Conservation (phyloP, 768 basidiomycete species). For the Hortiboletus flavorubellus region DNA sequence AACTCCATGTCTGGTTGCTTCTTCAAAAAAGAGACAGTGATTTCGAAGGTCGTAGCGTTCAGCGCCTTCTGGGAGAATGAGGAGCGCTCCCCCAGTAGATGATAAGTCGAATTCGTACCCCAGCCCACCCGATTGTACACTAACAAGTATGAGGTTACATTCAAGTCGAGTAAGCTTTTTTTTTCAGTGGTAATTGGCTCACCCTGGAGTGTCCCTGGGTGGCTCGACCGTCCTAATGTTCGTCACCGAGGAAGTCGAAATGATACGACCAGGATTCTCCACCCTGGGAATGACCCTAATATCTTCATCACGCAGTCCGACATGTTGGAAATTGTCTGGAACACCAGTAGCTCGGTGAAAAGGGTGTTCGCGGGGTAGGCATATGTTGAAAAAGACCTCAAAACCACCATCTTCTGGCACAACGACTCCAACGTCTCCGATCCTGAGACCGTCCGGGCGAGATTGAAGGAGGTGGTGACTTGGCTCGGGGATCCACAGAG, state of each 20-base stretch:
- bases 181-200: neutral
- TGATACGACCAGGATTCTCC: slow-evolving; percentile 4
- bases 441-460: slow-evolving; percentile 25
- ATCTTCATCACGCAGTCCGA: slow-evolving; percentile 10
- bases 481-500: slow-evolving; percentile 34
- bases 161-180: too few relatives aligned
- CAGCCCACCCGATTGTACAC: neutral
- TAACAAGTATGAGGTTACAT: neutral
- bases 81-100: slow-evolving; percentile 27
- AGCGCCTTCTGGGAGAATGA: slow-evolving; percentile 34
- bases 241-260: slow-evolving; percentile 1
- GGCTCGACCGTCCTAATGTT: neutral
- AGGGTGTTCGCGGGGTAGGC: slow-evolving; percentile 29
- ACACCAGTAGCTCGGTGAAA: slow-evolving; percentile 11
- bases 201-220: neutral
- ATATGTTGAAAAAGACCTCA: slow-evolving; percentile 37
- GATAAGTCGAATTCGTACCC: slow-evolving; percentile 12
- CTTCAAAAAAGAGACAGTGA: slow-evolving; percentile 11
- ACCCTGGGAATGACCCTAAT: neutral
- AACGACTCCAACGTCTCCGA: slow-evolving; percentile 38
- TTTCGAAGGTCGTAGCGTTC: slow-evolving; percentile 21
- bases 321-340: slow-evolving; percentile 24
- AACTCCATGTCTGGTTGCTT: slow-evolving; percentile 16
- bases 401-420: slow-evolving; percentile 31
- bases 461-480: slow-evolving; percentile 18